These are phyloP conservation scores for Capsella rubella DNA, from an alignment of 441 rosid genomes.

Conservation along the genomic window DNA sequence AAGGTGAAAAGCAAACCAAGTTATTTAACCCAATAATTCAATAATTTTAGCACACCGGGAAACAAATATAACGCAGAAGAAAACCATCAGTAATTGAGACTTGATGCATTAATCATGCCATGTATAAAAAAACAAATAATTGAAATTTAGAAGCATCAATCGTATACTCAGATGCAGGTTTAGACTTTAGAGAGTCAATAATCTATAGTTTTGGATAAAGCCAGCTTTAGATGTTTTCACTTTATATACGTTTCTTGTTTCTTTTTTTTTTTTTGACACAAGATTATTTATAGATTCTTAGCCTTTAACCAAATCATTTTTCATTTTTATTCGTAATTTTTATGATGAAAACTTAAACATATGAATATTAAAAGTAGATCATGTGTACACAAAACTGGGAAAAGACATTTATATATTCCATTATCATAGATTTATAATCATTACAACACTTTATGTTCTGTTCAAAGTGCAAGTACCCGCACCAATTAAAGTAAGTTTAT, in stretches of 20 bases:
- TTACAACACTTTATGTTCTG: neutral
- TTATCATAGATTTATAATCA: neutral
- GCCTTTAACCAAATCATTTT: neutral
- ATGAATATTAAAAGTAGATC: neutral
- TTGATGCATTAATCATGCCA: slow-evolving; percentile 8
- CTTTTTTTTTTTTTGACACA: neutral
- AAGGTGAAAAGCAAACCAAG: slow-evolving; percentile 32
- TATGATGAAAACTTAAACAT: too few relatives aligned
- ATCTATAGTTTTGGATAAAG: slow-evolving; percentile 13
- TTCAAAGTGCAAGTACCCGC: neutral
- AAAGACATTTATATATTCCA: neutral
- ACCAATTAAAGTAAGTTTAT: slow-evolving; percentile 9
- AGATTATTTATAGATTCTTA: neutral
- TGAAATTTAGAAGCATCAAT: slow-evolving; percentile 2
- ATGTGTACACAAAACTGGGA: neutral
- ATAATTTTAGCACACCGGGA: neutral
- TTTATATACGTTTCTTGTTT: neutral
- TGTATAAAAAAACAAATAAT: slow-evolving; percentile 16
- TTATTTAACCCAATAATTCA: slow-evolving; percentile 15
- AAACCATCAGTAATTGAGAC: slow-evolving; percentile 18
- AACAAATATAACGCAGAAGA: too few relatives aligned
- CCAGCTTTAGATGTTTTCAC: neutral
- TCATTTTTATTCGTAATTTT: neutral
- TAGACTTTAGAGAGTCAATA: neutral
- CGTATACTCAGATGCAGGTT: neutral